These are phyloP conservation scores for Polyporus tsugae DNA, from an alignment of 1,284 basidiomycete genomes.

Conservation along the genomic window DNA sequence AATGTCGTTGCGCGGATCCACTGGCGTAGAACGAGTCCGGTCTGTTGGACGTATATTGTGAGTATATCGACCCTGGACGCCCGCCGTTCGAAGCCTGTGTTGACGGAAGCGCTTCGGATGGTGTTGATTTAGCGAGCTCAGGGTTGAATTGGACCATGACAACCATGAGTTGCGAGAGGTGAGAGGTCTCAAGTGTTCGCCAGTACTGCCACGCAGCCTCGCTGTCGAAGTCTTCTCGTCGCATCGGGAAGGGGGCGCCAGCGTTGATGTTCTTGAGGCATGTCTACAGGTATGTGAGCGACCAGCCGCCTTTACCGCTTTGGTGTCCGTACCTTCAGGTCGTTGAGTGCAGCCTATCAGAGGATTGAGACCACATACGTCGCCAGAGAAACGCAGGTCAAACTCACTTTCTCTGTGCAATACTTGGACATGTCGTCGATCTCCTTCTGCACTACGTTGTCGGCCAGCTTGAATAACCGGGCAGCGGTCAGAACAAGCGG, in stretches of 20 bases:
- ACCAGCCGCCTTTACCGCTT: background rate
- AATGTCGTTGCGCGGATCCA: conserved; percentile 52
- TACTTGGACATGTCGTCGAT: conserved; percentile 72
- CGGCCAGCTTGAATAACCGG: conserved; percentile 78
- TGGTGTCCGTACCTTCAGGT: conserved; percentile 72
- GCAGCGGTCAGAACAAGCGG: conserved; percentile 76
- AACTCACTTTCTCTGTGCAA: conserved; percentile 83
- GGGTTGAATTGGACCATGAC: conserved; percentile 90
- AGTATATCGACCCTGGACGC: conserved; percentile 68
- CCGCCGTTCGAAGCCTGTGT: conserved; percentile 40
- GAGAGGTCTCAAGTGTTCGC: conserved; percentile 84
- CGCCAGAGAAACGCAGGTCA: background rate
- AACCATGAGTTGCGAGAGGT: conserved; percentile 89
- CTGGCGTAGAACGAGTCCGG: conserved; percentile 45
- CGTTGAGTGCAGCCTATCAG: conserved; percentile 77
- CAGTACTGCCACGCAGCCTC: conserved; percentile 88
- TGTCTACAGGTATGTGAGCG: conserved; percentile 58
- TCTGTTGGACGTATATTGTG: conserved; percentile 39
- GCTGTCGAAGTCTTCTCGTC: conserved; percentile 85
- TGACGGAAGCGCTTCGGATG: conserved; percentile 59
- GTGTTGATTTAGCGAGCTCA: conserved; percentile 82
- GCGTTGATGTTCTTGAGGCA: conserved; percentile 93
- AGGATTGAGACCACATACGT: background rate
- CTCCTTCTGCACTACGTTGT: conserved; percentile 76
- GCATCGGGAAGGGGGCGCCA: conserved; percentile 84